Conservation (phyloP, 2,329 filamentous ascomycete species). For the Ascochyta viciae-villosae region DNA sequence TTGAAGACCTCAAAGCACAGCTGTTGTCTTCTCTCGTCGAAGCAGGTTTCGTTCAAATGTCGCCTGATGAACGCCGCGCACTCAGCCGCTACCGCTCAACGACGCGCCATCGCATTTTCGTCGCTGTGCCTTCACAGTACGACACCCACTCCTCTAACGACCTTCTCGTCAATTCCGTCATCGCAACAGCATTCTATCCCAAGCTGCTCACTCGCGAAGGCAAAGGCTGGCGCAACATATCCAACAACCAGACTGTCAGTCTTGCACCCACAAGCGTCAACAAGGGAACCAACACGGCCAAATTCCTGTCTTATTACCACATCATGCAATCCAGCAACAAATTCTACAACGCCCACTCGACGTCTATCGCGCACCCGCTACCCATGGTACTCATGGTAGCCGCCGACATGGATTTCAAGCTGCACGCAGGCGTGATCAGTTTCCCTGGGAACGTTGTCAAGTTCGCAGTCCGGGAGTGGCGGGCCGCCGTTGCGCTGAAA, state of each 20-base stretch:
- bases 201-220: slow-evolving; percentile 85
- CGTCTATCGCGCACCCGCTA: slow-evolving; percentile 78
- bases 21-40: slow-evolving; percentile 85
- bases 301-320: slow-evolving; percentile 93
- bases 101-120: slow-evolving; percentile 75
- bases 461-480: slow-evolving; percentile 88
- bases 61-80: slow-evolving; percentile 72
- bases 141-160: slow-evolving; percentile 83
- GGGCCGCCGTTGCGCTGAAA: slow-evolving; percentile 88
- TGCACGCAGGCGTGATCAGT: slow-evolving; percentile 85
- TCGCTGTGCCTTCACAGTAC: slow-evolving; percentile 78
- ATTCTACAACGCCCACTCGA: slow-evolving; percentile 80
- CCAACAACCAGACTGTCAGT: slow-evolving; percentile 89
- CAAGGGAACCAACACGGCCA: slow-evolving; percentile 65
- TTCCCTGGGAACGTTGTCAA: slow-evolving; percentile 87
- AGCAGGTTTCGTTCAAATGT: slow-evolving; percentile 80
- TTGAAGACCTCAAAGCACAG: slow-evolving; percentile 95
- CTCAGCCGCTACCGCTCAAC: slow-evolving; percentile 74
- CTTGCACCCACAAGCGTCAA: slow-evolving; percentile 91
- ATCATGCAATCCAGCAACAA: slow-evolving; percentile 91
- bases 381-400: slow-evolving; percentile 77
- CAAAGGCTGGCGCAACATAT: slow-evolving; percentile 88
- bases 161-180: slow-evolving; percentile 76
- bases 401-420: slow-evolving; percentile 81
- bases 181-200: slow-evolving; percentile 95